Conservation (phyloP, 202 grass and related monocot species). For the Schoenoplectus tabernaemontani region DNA sequence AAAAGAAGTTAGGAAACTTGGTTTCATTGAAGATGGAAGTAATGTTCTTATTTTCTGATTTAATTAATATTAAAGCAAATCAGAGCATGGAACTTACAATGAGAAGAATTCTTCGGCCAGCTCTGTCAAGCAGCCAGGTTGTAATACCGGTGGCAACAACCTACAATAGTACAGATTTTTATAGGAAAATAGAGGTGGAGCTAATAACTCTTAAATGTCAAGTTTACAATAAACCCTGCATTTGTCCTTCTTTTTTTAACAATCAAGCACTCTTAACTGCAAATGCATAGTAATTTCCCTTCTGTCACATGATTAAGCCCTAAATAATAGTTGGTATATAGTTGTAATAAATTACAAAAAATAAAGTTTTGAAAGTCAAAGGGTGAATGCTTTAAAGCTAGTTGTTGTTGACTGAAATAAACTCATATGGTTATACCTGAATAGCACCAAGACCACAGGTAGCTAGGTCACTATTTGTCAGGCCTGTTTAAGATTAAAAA, state of each 20-base stretch:
- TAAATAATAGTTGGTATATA: neutral
- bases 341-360: neutral
- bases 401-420: neutral
- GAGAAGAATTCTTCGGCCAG: slow-evolving; percentile 79
- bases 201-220: neutral
- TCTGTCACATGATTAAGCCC: neutral
- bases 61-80: slow-evolving; percentile 11
- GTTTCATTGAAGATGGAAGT: neutral
- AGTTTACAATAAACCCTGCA: neutral
- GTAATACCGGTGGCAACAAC: slow-evolving; percentile 89
- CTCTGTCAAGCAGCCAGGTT: slow-evolving; percentile 86
- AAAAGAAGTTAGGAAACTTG: slow-evolving; percentile 16
- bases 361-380: neutral
- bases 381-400: neutral
- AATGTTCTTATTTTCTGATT: slow-evolving; percentile 7
- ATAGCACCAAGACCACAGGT: slow-evolving; percentile 87
- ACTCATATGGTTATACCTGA: slow-evolving; percentile 57
- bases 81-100: slow-evolving; percentile 40
- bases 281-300: neutral
- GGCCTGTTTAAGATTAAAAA: slow-evolving; percentile 48
- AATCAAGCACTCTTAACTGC: neutral
- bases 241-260: neutral
- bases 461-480: slow-evolving; percentile 71
- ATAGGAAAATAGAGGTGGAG: neutral
- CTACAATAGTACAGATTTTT: slow-evolving; percentile 32